Conservation (phyloP, 2,329 filamentous ascomycete species). For the Parascedosporium putredinis region DNA sequence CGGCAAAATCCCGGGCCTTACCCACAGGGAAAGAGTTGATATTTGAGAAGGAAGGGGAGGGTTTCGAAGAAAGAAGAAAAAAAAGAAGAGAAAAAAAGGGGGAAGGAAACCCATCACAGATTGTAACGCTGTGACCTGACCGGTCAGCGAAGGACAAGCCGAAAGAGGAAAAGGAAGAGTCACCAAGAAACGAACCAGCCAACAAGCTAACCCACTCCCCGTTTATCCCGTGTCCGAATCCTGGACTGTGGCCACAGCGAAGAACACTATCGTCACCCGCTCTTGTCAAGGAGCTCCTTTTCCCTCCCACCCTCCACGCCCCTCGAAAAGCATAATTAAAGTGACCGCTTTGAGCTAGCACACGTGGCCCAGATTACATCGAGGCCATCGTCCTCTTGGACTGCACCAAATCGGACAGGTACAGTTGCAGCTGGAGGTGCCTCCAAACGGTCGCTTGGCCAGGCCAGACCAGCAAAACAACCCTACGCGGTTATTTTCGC, state of each 20-base stretch:
- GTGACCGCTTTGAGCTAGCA: not conserved
- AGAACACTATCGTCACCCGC: not conserved
- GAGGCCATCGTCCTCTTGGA: not conserved
- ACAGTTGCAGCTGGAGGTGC: conserved; percentile 2
- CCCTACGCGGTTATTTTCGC: not conserved
- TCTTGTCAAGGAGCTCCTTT: not conserved
- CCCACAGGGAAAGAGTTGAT: too few relatives aligned
- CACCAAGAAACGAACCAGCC: too few relatives aligned
- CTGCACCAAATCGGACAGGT: not conserved
- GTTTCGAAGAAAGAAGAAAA: not conserved
- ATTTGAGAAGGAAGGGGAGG: not conserved
- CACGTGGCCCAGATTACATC: conserved; percentile 5
- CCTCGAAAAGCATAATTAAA: not conserved
- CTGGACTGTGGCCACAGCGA: not conserved
- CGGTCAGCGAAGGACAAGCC: too few relatives aligned
- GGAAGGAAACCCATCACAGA: not conserved
- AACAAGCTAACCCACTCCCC: too few relatives aligned
- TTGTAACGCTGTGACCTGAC: too few relatives aligned
- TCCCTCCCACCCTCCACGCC: not conserved
- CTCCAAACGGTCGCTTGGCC: too few relatives aligned
- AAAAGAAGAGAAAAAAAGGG: conserved; percentile 10
- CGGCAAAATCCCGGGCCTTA: not conserved
- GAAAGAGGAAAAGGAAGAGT: too few relatives aligned
- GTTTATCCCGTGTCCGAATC: not conserved
- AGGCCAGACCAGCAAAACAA: too few relatives aligned